Base-by-base conservation (phyloP, 108 stramenopile species). In the Schizochytrium sp. region DNA sequence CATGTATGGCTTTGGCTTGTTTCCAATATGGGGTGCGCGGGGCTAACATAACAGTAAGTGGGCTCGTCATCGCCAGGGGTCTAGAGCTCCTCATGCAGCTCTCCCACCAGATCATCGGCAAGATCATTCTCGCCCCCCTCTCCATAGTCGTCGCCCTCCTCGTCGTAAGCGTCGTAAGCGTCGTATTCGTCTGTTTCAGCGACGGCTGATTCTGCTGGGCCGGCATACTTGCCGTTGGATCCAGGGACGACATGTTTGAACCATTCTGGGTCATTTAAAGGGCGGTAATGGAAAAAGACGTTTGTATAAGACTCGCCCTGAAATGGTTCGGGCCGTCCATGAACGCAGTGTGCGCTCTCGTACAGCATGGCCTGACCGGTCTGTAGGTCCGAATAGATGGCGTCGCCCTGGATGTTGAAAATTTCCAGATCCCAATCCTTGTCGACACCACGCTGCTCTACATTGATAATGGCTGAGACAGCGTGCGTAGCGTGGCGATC, bases 221-320 rank as follows among this genome's bases (percentile, higher is more conserved):
- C 76, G 6, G 19, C 48, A 53, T 83, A 69, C 18, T 41, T 28
- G 8, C 63, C 76, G 14, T 83, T 28, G 25, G 76, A 53, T 23
- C 76, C 48, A 8, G 76, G 76, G 1, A 83, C 76, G 16, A 53
- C 76, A 45, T 28, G 12, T 23, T 12, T 34, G 51, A 53, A 83
- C 76, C 76, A 83, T 23, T 21, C 48, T 12, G 76, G 51, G 51
- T 83, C 76, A 6, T 23, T 23, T 14, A 21, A 90, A 5, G 97
- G 97, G 0, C 96, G 94, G 90, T 96, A 98, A 87, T 98, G 97
- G 16, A 96, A 96, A 90, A 98, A 98, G 4, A 98, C 58, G 89
- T 96, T 97, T 55, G 94, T 92, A 89, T 95, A 98, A 6, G 6
- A 43, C 41, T 59, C 91, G 25, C 95, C 96, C 6, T 91, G 92